phyloP scores from a whole-genome alignment of 306 rosid species.

The Mimosa pudica region DNA sequence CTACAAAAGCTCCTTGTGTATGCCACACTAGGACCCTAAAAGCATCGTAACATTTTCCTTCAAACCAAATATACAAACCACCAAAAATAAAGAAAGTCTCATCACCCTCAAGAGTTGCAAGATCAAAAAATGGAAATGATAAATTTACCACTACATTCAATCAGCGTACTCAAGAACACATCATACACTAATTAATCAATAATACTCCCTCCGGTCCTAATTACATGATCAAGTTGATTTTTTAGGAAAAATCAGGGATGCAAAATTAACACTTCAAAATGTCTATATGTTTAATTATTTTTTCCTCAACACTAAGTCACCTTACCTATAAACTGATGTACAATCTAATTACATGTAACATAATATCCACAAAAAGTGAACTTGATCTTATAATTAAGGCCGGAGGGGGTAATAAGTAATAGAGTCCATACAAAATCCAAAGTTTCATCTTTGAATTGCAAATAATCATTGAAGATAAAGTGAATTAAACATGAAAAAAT shows the following conservation, averaged over 20 bases:
- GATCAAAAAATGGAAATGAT: background rate
- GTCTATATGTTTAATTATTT: no score
- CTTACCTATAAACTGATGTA: no score
- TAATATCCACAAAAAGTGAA: no score
- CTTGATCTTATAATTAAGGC: no score
- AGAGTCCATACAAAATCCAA: background rate
- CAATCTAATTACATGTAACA: no score
- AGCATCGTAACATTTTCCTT: slow-evolving; percentile 30
- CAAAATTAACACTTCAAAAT: no score
- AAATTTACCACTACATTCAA: background rate
- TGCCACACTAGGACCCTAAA: slow-evolving; percentile 48
- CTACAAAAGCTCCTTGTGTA: slow-evolving; percentile 53
- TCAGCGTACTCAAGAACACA: background rate
- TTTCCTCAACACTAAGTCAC: no score
- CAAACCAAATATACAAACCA: slow-evolving; percentile 10
- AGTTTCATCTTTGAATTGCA: background rate
- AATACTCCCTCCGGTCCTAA: background rate
- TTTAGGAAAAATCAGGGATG: no score
- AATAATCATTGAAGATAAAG: no score
- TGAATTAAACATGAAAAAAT: background rate
- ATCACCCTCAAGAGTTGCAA: slow-evolving; percentile 11
- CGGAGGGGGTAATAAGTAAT: background rate
- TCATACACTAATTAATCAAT: background rate
- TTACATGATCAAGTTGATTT: no score
- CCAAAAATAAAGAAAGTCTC: background rate